Evolutionary conservation across 169 alveolate genomes (phyloP).

Genomic region (Eimeria sp.): DNA sequence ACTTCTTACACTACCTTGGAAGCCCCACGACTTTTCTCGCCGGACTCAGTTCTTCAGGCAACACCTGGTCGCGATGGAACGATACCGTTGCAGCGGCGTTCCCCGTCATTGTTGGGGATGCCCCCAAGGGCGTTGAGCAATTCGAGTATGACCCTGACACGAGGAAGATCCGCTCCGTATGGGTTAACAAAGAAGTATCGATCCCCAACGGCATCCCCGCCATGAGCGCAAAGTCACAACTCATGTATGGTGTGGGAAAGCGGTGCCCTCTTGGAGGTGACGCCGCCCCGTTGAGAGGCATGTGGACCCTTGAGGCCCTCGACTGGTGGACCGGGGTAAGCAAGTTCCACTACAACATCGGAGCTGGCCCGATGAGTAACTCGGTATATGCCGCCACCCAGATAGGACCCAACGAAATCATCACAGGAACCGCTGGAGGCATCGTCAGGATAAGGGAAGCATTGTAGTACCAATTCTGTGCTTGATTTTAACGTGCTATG

Average conservation of each 20-base stretch:
- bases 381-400: conserved; percentile 85
- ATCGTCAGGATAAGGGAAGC: conserved; percentile 81
- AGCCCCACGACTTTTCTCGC: conserved; percentile 75
- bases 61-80: conserved; percentile 14
- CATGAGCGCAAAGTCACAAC: conserved; percentile 81
- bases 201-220: conserved; percentile 85
- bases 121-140: conserved; percentile 85
- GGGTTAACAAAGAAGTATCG: conserved; percentile 82
- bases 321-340: conserved; percentile 86
- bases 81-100: conserved; percentile 70
- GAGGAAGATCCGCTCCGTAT: conserved; percentile 62
- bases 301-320: conserved; percentile 86
- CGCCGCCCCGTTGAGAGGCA: conserved; percentile 83
- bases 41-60: conserved; percentile 47
- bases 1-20: conserved; percentile 70
- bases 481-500: not conserved
- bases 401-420: conserved; percentile 84
- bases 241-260: conserved; percentile 85
- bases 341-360: conserved; percentile 82
- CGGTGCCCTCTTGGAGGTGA: conserved; percentile 81
- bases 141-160: conserved; percentile 78
- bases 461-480: not conserved
- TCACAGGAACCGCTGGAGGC: conserved; percentile 84
- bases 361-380: conserved; percentile 83
- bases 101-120: conserved; percentile 84